These are phyloP conservation scores for Gossypium anomalum DNA, from an alignment of 345 rosid species.

Conservation along the genomic window DNA sequence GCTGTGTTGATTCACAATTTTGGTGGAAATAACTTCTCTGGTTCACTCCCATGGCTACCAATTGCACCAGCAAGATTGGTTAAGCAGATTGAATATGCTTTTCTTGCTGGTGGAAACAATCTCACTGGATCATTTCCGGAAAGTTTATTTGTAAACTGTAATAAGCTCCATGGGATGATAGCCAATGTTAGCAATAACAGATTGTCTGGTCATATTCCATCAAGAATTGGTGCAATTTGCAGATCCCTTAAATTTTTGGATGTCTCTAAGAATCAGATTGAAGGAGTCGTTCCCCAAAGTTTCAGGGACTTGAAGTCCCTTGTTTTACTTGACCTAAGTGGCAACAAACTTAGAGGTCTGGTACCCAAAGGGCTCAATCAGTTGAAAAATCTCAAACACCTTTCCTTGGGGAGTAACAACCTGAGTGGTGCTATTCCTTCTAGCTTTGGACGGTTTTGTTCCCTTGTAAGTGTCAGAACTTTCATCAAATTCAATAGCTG, in stretches of 20 bases:
- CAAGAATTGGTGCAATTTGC: conserved; percentile 38
- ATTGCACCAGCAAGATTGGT: conserved; percentile 20
- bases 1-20: conserved; percentile 27
- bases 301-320: conserved; percentile 39
- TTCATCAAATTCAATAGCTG: conserved; percentile 34
- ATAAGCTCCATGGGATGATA: conserved; percentile 33
- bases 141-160: conserved; percentile 41
- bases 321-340: conserved; percentile 46
- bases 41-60: conserved; percentile 24
- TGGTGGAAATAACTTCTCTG: conserved; percentile 32
- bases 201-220: conserved; percentile 52
- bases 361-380: conserved; percentile 38
- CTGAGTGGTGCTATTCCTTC: conserved; percentile 42
- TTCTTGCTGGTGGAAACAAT: conserved; percentile 47
- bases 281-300: conserved; percentile 39
- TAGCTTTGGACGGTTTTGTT: conserved; percentile 31
- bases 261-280: conserved; percentile 48
- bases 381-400: conserved; percentile 38
- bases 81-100: conserved; percentile 28
- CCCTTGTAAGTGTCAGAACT: conserved; percentile 34
- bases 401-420: conserved; percentile 46
- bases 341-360: conserved; percentile 46
- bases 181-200: conserved; percentile 46
- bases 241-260: conserved; percentile 49
- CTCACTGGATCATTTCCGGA: conserved; percentile 42